A percentile compares a stretch with the other conserved stretches of the same genome.
These are phyloP conservation scores for Oryza glumipatula DNA, from an alignment of 176 grass and related monocot species.

Conservation along the genomic window DNA sequence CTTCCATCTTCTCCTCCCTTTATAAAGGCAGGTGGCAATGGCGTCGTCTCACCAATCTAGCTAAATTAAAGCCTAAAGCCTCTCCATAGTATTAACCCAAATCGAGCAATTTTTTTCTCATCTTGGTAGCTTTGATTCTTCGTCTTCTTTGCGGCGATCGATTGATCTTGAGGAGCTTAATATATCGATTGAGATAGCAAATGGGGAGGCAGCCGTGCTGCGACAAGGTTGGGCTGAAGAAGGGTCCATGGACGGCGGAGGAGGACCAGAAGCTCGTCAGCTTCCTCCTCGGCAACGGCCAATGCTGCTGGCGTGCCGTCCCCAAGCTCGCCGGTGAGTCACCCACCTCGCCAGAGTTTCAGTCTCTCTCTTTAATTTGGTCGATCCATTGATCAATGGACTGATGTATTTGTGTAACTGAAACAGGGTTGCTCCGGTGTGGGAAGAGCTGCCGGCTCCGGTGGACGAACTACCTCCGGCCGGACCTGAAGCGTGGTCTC, in stretches of 20 bases:
- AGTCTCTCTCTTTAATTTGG: background rate
- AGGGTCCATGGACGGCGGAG: conserved; percentile 79
- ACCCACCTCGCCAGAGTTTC: background rate
- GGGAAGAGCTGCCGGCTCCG: conserved; percentile 92
- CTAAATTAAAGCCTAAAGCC: conserved; percentile 16
- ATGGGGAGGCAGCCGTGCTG: conserved; percentile 94
- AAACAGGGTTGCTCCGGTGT: conserved; percentile 73
- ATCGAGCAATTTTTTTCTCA: conserved; percentile 5
- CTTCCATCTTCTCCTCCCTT: conserved; percentile 24
- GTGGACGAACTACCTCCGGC: conserved; percentile 91
- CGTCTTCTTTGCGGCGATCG: background rate
- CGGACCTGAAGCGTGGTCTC: conserved; percentile 76
- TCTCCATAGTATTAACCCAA: conserved; percentile 30
- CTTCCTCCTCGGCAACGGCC: conserved; percentile 74
- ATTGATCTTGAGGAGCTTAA: background rate
- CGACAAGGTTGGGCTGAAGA: conserved; percentile 88
- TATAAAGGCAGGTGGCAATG: conserved; percentile 78
- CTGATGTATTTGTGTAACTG: background rate
- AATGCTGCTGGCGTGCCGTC: conserved; percentile 84
- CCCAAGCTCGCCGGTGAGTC: conserved; percentile 84
- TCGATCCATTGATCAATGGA: background rate
- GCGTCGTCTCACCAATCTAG: conserved; percentile 42
- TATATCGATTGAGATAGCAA: background rate
- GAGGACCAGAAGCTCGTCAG: conserved; percentile 75
- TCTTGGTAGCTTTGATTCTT: conserved; percentile 8